Percentiles rank a stretch among this genome's conserved stretches.
phyloP scores from a whole-genome alignment of 2,329 filamentous ascomycete genomes.

The Aureobasidium namibiae region DNA sequence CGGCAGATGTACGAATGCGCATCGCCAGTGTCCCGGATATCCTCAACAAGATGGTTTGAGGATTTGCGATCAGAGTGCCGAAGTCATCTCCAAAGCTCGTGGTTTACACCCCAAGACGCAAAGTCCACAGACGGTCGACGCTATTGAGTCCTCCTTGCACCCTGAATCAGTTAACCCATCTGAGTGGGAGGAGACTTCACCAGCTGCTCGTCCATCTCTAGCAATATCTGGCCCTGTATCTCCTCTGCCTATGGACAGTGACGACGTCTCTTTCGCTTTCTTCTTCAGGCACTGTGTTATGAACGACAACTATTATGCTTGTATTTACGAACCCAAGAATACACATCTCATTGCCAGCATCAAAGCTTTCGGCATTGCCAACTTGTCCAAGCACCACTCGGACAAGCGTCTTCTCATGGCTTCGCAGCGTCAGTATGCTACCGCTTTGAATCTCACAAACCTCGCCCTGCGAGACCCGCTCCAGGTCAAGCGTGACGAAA shows the following conservation, averaged over 20 bases:
- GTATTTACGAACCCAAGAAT: neutral
- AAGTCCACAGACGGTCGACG: neutral
- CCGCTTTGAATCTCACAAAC: constrained; percentile 6
- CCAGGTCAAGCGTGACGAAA: neutral
- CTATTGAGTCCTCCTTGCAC: neutral
- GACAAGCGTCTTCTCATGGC: neutral
- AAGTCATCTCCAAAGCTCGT: neutral
- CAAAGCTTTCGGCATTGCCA: constrained; percentile 4
- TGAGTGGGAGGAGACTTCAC: neutral
- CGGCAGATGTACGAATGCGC: neutral
- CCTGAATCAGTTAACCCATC: neutral
- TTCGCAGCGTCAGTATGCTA: neutral
- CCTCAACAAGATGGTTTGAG: neutral
- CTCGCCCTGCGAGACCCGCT: neutral
- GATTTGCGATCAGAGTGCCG: neutral
- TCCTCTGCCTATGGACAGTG: neutral
- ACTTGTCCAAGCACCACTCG: neutral
- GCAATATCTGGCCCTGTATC: neutral
- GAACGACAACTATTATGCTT: neutral
- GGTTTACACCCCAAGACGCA: neutral
- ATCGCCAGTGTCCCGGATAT: constrained; percentile 2
- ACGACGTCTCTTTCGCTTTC: neutral
- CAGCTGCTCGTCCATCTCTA: neutral
- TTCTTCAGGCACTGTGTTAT: neutral
- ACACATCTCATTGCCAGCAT: neutral